A percentile compares a stretch with the other conserved stretches of the same genome.
phyloP scores from a whole-genome alignment of 805 yeast genomes.

The Cyberlindnera lachancei region DNA sequence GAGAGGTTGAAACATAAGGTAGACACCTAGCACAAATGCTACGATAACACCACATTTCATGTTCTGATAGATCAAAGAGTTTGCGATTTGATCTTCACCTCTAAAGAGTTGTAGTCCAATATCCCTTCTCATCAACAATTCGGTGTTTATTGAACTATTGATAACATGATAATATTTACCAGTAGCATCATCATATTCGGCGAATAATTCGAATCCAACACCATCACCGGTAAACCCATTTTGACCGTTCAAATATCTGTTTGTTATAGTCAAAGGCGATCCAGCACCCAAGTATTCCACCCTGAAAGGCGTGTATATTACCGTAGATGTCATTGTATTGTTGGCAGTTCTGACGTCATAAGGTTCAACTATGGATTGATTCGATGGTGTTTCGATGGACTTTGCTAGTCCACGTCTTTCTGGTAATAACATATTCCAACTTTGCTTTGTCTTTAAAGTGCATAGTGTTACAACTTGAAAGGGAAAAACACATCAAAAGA shows the following conservation, averaged over 20 bases:
- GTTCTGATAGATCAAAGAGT: not conserved
- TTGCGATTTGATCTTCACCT: no score
- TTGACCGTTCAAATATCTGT: not conserved
- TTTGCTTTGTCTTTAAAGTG: no score
- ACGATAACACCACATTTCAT: not conserved
- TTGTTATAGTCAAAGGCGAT: not conserved
- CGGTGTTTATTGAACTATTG: not conserved
- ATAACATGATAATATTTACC: not conserved
- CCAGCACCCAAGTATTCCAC: not conserved
- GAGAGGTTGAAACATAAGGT: no score
- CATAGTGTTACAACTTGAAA: no score
- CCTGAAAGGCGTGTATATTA: no score
- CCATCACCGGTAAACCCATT: not conserved
- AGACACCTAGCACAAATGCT: not conserved
- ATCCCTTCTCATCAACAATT: not conserved
- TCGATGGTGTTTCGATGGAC: no score
- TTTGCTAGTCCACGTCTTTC: no score
- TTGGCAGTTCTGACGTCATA: no score
- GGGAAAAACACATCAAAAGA: no score
- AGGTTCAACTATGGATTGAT: no score
- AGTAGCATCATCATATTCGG: not conserved
- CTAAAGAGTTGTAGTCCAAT: not conserved
- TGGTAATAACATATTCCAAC: no score
- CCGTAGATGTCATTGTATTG: no score
- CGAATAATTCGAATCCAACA: not conserved